Conservation (phyloP, 2,329 filamentous ascomycete genomes). For the Ceratocystis destructans region DNA sequence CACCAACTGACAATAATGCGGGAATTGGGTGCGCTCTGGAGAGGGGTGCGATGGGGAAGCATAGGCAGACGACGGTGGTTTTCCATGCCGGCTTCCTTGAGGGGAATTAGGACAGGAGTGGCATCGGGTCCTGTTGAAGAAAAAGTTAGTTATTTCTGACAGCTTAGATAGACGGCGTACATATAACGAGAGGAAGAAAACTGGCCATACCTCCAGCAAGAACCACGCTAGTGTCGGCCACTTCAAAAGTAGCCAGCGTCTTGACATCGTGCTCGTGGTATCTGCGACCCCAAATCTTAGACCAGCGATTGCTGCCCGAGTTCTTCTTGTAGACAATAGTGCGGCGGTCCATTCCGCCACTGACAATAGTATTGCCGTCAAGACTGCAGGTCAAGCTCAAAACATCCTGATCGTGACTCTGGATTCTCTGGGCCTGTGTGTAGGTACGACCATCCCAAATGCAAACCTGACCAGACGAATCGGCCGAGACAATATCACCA, state of each 20-base stretch:
- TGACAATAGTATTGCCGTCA: constrained; percentile 71
- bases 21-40: constrained; percentile 58
- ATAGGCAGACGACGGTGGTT: constrained; percentile 70
- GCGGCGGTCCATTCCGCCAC: constrained; percentile 79
- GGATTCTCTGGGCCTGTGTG: constrained; percentile 71
- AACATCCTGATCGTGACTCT: constrained; percentile 79
- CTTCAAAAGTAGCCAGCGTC: constrained; percentile 80
- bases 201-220: constrained; percentile 66
- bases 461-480: constrained; percentile 84
- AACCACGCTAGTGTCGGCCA: constrained; percentile 66
- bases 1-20: constrained; percentile 83
- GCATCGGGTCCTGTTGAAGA: constrained; percentile 59
- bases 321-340: constrained; percentile 69
- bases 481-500: constrained; percentile 84
- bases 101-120: constrained; percentile 64
- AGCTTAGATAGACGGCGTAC: not conserved
- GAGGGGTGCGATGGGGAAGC: constrained; percentile 62
- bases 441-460: constrained; percentile 93
- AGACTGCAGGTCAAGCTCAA: constrained; percentile 71
- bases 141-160: constrained; percentile 24
- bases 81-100: constrained; percentile 61
- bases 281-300: constrained; percentile 68
- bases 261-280: constrained; percentile 95
- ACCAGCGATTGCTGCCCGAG: constrained; percentile 55
- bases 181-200: not conserved